Base-by-base conservation (phyloP, 2,329 filamentous ascomycete genomes). In the Colletotrichum sp. region DNA sequence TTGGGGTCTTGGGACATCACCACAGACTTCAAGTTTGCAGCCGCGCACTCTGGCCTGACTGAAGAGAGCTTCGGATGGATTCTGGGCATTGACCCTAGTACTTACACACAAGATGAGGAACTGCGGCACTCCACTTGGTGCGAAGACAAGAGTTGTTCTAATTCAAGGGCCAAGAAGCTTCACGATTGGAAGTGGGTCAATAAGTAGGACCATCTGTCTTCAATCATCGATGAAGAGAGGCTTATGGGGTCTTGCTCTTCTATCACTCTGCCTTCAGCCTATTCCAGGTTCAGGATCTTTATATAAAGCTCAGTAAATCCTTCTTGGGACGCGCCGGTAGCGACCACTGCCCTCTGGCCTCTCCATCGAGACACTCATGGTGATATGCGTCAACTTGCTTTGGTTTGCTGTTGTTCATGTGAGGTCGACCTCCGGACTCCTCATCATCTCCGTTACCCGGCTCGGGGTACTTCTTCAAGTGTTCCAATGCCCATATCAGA, bases 391-490 rank as follows among this genome's bases (percentile, higher is more conserved):
- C 13, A 9, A 26, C 16, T 12, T 28, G 10, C 10, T 10, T 30
- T 16, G 2, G 24, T 10, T 26, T n/a, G 4, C 26, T 15, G 10
- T 75, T 62, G 6, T 77, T 32, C 1, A 39, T 64, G 2, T 71
- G 28, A n/a, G n/a, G n/a, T n/a, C n/a, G n/a, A 5, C 6, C 26
- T 1, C 36, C 60, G n/a, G n/a, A 24, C 44, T 52, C 6, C 44
- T 65, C 24, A 7, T 77, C 44, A 0, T 60, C 64, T 1, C 60
- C 75, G 7, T 82, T 80, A 0, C 77, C 81, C 1, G 84, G 83
- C 59, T 85, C 83, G 2, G 87, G 86, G 75, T 90, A 90, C 76
- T 90, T 90, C 44, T 80, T 84, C 5, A 90, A 72, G 75, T 89
- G 82, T 44, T 89, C 87, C 39, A 89, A 79, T 0, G 88, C 88